phyloP scores from a whole-genome alignment of 495 filamentous ascomycete genomes.

The Penicillium canariense region DNA sequence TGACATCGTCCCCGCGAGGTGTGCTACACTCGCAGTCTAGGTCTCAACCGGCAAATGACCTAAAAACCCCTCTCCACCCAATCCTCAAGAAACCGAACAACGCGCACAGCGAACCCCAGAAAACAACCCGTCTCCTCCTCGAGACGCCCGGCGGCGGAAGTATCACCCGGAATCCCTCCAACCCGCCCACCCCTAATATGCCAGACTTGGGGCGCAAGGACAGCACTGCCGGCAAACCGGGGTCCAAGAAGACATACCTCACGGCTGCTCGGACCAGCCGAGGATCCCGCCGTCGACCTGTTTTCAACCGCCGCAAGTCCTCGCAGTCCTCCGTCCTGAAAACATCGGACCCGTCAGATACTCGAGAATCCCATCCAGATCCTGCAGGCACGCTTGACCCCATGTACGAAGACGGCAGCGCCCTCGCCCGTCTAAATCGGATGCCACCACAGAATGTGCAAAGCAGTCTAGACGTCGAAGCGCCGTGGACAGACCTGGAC shows the following conservation, averaged over 20 bases:
- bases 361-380: neutral
- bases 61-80: conserved; percentile 27
- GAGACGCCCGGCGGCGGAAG: conserved; percentile 26
- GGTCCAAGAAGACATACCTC: conserved; percentile 36
- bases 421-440: neutral
- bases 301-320: conserved; percentile 43
- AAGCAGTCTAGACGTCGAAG: neutral
- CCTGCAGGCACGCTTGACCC: neutral
- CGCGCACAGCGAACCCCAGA: conserved; percentile 27
- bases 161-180: conserved; percentile 35
- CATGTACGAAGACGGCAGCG: neutral
- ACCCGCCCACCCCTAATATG: conserved; percentile 27
- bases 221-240: conserved; percentile 10
- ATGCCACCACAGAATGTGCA: neutral
- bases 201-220: conserved; percentile 13
- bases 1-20: neutral
- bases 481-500: conserved; percentile 3
- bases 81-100: conserved; percentile 40
- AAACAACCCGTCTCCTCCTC: conserved; percentile 37
- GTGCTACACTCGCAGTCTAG: conserved; percentile 1
- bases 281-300: conserved; percentile 39
- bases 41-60: conserved; percentile 3
- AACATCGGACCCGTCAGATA: neutral
- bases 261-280: conserved; percentile 29
- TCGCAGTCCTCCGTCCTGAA: conserved; percentile 31